A percentile compares a stretch with the other conserved stretches of the same genome.
These are phyloP conservation scores for Ceratocystis eucalypticola DNA, from an alignment of 2,329 filamentous ascomycete genomes.

Conservation along the genomic window DNA sequence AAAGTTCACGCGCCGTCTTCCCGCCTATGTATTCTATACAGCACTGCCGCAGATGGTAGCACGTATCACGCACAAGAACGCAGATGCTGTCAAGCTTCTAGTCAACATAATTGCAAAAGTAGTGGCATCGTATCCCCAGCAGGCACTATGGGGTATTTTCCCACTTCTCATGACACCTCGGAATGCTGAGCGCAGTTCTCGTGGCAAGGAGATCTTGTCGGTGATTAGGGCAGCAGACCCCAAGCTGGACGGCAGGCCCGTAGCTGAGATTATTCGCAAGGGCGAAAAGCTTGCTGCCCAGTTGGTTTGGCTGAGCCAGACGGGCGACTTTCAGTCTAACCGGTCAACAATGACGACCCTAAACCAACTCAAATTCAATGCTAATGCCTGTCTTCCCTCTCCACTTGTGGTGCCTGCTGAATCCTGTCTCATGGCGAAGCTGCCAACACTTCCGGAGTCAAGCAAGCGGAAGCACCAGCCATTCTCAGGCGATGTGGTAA, in stretches of 20 bases:
- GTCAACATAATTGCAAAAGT: slow-evolving; percentile 73
- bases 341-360: slow-evolving; percentile 58
- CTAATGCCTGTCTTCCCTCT: slow-evolving; percentile 62
- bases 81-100: slow-evolving; percentile 61
- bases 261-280: slow-evolving; percentile 53
- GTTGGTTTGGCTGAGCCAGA: slow-evolving; percentile 66
- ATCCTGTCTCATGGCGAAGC: slow-evolving; percentile 63
- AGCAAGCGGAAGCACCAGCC: slow-evolving; percentile 65
- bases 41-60: slow-evolving; percentile 86
- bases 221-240: slow-evolving; percentile 28
- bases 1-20: slow-evolving; percentile 62
- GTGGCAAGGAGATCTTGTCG: slow-evolving; percentile 31
- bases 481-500: slow-evolving; percentile 75
- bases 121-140: slow-evolving; percentile 74
- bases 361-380: slow-evolving; percentile 64
- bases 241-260: slow-evolving; percentile 7
- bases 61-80: slow-evolving; percentile 80
- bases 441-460: slow-evolving; percentile 57
- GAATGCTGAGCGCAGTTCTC: slow-evolving; percentile 33
- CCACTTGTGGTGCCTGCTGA: slow-evolving; percentile 82
- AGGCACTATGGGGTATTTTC: slow-evolving; percentile 82
- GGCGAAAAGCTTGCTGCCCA: slow-evolving; percentile 76
- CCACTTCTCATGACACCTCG: slow-evolving; percentile 67
- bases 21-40: slow-evolving; percentile 67
- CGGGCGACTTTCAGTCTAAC: slow-evolving; percentile 57